Percentiles rank a stretch among this genome's conserved stretches.
These are phyloP conservation scores for Sesbania bispinosa DNA, from an alignment of 306 rosid species.

Conservation along the genomic window DNA sequence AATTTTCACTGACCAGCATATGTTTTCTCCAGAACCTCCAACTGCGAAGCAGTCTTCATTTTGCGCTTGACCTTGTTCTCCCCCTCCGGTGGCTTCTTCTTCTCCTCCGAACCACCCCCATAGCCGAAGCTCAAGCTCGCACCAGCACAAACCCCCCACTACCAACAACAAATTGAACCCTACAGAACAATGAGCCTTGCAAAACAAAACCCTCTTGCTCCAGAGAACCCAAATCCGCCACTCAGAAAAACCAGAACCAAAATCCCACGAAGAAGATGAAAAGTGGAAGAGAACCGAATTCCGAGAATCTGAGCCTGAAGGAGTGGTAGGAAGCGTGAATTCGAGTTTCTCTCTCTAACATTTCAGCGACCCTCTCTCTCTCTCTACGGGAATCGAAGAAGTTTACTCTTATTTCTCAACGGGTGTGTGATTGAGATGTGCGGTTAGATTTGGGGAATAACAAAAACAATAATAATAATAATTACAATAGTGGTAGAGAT, in stretches of 20 bases:
- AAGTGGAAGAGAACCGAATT: too few species aligned
- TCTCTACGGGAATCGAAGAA: slow-evolving; percentile 28
- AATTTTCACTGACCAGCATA: slow-evolving; percentile 49
- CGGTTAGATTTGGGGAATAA: slow-evolving; percentile 53
- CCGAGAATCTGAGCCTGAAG: too few species aligned
- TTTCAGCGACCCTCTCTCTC: background rate
- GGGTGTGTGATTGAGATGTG: slow-evolving; percentile 44
- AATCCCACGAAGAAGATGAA: background rate
- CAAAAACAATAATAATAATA: slow-evolving; percentile 18
- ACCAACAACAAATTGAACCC: slow-evolving; percentile 18
- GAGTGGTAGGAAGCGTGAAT: too few species aligned
- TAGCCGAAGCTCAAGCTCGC: slow-evolving; percentile 33
- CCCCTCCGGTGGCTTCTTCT: slow-evolving; percentile 41
- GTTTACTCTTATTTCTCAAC: background rate
- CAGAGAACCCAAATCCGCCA: too few species aligned
- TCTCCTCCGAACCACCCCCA: slow-evolving; percentile 65
- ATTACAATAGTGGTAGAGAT: background rate
- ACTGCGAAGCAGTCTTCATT: slow-evolving; percentile 69
- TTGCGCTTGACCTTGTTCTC: slow-evolving; percentile 68
- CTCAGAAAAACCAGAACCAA: slow-evolving; percentile 14
- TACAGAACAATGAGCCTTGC: background rate
- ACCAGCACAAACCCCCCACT: background rate
- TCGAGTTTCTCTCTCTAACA: slow-evolving; percentile 48
- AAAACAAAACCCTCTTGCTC: background rate
- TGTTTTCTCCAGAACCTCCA: slow-evolving; percentile 63